Evolutionary conservation across 2,329 filamentous ascomycete genomes (phyloP), one percentile per base, ranked within the genome.

Genomic region (Claviceps lovelessii): DNA sequence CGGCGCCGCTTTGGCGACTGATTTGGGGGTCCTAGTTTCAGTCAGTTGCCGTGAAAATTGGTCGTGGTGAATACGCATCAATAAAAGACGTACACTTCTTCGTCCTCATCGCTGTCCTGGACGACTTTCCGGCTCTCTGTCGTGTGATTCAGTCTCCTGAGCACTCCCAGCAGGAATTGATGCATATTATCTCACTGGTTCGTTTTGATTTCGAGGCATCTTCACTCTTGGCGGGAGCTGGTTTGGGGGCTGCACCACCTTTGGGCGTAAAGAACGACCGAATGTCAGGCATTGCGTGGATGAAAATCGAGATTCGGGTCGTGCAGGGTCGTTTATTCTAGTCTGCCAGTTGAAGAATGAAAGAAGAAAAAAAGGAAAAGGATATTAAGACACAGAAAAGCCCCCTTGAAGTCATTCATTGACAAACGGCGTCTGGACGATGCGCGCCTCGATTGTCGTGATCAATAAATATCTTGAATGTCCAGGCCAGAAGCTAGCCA

Each of bases 231-330:
- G 74, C 76, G 3, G 71, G 61, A 11, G 70, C 62, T 41, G 74
- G 71, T 61, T 78, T 75, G 50, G 75, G 70, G 17, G 78, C 72
- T 48, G 77, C 72, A 61, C 78, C 75, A 59, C 79, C 77, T 68
- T 90, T 90, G 58, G 86, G 82, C 54, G 85, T 83, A 73, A 97
- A 96, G 72, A 96, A 97, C 62, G 78, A 89, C 65, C 90, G 80
- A 64, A 96, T 97, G 70, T 97, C 91, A 59, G 90, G 82, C 90
- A 95, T 95, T 58, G 57, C 58, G 54, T 29, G 4, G 15, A 19
- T 28, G 8, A 37, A 42, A 5, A 37, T 48, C 29, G 37, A 47
- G 56, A 53, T 35, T 33, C 56, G 33, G 47, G 42, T 15, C 44
- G 11, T 23, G 39, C 53, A 55, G 52, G 53, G 35, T 48, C 50